Conservation (phyloP, 257 asterid genomes). For the Ocimum tenuiflorum region DNA sequence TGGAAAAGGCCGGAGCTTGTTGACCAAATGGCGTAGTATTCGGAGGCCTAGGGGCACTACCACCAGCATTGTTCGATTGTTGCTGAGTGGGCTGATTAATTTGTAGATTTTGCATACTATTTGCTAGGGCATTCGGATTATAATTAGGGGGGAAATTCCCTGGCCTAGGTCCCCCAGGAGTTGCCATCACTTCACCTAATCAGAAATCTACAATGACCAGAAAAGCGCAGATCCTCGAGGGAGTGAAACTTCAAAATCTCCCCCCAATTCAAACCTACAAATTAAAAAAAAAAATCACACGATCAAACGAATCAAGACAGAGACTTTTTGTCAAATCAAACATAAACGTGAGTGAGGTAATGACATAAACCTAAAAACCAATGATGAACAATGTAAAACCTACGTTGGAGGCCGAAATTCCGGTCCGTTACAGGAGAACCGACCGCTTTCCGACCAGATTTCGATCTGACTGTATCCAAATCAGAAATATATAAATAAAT, state of each 20-base stretch:
- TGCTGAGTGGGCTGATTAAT: conserved; percentile 65
- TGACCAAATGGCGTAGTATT: conserved; percentile 61
- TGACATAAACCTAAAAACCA: background rate
- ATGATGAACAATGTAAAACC: conserved; percentile 15
- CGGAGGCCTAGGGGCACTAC: conserved; percentile 52
- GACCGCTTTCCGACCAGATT: conserved; percentile 35
- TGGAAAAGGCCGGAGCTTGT: conserved; percentile 62
- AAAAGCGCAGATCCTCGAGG: conserved; percentile 24
- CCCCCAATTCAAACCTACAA: conserved; percentile 35
- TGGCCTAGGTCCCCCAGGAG: conserved; percentile 87
- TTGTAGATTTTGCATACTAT: conserved; percentile 76
- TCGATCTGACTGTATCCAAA: conserved; percentile 30
- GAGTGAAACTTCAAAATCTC: conserved; percentile 14
- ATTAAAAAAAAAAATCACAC: conserved; percentile 11
- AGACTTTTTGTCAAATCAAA: conserved; percentile 16
- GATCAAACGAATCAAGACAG: conserved; percentile 14
- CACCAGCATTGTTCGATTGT: conserved; percentile 31
- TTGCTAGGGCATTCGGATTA: conserved; percentile 69
- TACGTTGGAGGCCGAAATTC: conserved; percentile 31
- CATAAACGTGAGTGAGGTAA: background rate
- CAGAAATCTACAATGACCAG: conserved; percentile 18
- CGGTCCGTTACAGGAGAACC: conserved; percentile 28
- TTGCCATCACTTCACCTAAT: conserved; percentile 57
- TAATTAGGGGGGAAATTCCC: conserved; percentile 70
- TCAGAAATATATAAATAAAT: background rate